Evolutionary conservation across 1,284 basidiomycete species (phyloP).

Genomic region (Mycosarcoma maydis): DNA sequence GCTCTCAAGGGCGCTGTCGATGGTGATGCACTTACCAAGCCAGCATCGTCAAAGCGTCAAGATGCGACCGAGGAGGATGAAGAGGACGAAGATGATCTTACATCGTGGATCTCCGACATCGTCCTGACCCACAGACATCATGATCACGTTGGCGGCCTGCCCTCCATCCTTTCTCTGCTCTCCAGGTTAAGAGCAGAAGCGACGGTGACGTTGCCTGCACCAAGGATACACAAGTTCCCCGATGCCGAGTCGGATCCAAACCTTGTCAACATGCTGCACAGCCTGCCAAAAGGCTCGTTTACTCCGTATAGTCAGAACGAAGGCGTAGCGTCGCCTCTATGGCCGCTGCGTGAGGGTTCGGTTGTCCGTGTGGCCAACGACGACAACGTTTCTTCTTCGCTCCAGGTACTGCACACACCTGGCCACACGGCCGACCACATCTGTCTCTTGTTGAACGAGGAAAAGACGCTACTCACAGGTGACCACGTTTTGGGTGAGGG

Average conservation of each 20-base stretch:
- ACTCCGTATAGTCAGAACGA: slow-evolving; percentile 68
- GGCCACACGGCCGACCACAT: slow-evolving; percentile 92
- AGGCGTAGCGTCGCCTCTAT: slow-evolving; percentile 17
- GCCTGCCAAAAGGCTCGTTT: slow-evolving; percentile 83
- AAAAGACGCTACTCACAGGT: slow-evolving; percentile 79
- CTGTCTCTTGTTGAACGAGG: slow-evolving; percentile 67
- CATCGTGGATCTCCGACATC: slow-evolving; percentile 71
- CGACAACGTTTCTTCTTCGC: slow-evolving; percentile 21
- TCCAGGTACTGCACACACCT: slow-evolving; percentile 80
- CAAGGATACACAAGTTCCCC: slow-evolving; percentile 69
- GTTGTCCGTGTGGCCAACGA: slow-evolving; percentile 14
- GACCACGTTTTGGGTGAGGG: slow-evolving; percentile 92
- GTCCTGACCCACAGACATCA: slow-evolving; percentile 89
- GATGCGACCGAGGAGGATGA: slow-evolving; percentile 29
- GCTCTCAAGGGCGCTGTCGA: slow-evolving; percentile 69
- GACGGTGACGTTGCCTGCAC: slow-evolving; percentile 59
- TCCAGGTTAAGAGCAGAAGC: slow-evolving; percentile 66
- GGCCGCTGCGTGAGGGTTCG: slow-evolving; percentile 41
- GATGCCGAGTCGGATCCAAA: slow-evolving; percentile 70
- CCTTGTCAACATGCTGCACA: slow-evolving; percentile 84
- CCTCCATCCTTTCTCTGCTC: slow-evolving; percentile 77
- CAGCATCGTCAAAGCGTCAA: slow-evolving; percentile 1
- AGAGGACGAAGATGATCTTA: slow-evolving; percentile 37
- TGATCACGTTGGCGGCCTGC: slow-evolving; percentile 85
- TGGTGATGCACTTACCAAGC: background rate